A percentile compares a stretch with the other conserved stretches of the same genome.
Conservation (phyloP, 306 rosid species). For the Quercus cerris region DNA sequence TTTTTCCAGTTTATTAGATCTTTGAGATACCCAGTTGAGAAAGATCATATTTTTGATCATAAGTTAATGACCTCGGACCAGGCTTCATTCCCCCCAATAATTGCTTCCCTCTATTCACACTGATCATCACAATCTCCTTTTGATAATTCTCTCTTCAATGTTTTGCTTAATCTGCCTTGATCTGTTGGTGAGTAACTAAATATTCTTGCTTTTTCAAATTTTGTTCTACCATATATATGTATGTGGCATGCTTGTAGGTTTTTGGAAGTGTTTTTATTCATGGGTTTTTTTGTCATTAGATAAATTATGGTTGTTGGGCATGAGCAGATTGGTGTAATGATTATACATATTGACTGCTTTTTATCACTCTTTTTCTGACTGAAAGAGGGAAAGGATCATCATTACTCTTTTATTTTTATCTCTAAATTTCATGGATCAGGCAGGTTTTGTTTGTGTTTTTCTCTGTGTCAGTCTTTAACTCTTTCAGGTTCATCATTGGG, state of each 20-base stretch:
- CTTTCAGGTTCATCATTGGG: conserved; percentile 34
- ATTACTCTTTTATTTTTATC: conserved; percentile 30
- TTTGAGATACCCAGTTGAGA: conserved; percentile 3
- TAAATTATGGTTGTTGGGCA: conserved; percentile 22
- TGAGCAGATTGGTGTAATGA: conserved; percentile 59
- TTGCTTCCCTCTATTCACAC: conserved; percentile 34
- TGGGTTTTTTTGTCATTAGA: background rate
- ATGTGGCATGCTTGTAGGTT: background rate
- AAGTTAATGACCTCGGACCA: conserved; percentile 56
- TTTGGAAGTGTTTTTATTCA: background rate
- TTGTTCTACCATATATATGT: background rate
- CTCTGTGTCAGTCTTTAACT: conserved; percentile 29
- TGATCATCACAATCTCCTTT: background rate
- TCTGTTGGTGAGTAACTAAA: conserved; percentile 2
- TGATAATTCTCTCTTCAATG: background rate
- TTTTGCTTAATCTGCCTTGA: background rate
- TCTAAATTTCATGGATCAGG: conserved; percentile 34
- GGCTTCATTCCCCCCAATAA: conserved; percentile 75
- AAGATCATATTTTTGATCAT: background rate
- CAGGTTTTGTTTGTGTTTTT: conserved; percentile 8
- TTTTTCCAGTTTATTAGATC: background rate
- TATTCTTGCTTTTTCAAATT: background rate
- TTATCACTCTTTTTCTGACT: conserved; percentile 25
- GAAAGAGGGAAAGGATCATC: conserved; percentile 35
- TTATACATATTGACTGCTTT: conserved; percentile 41